phyloP scores from a whole-genome alignment of 371 early-diverging fungal genomes.

The Synchytrium microbalum region DNA sequence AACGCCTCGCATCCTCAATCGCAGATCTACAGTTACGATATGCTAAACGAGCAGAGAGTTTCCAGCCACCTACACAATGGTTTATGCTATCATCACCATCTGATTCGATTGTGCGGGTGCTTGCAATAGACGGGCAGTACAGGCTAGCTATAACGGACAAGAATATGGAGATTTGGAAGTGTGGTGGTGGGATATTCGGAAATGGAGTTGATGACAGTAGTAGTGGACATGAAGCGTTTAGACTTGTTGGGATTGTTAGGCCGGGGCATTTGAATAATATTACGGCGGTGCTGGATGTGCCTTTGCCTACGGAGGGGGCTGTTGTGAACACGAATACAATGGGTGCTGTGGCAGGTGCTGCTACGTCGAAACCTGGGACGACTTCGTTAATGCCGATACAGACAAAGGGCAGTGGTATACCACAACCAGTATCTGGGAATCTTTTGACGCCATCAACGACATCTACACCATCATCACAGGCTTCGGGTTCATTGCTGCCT shows the following conservation, averaged over 20 bases:
- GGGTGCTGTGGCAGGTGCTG: no score
- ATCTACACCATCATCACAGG: not conserved
- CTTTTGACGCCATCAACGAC: not conserved
- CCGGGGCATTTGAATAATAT: not conserved
- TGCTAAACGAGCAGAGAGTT: not conserved
- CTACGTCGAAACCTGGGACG: no score
- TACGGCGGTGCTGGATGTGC: not conserved
- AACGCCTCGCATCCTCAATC: not conserved
- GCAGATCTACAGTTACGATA: not conserved
- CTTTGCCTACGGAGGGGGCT: not conserved
- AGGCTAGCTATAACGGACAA: not conserved
- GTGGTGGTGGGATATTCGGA: not conserved
- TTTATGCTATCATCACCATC: not conserved
- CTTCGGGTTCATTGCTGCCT: not conserved
- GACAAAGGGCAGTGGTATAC: no score
- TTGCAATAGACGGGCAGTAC: not conserved
- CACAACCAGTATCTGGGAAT: no score
- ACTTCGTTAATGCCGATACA: no score
- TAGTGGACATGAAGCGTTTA: not conserved
- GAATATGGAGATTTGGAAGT: not conserved
- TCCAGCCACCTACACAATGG: not conserved
- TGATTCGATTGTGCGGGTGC: not conserved
- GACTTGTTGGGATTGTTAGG: not conserved
- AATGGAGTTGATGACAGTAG: not conserved
- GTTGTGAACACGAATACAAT: no score